Conservation (phyloP, 305 asterid species). For the Plantago rigida region DNA sequence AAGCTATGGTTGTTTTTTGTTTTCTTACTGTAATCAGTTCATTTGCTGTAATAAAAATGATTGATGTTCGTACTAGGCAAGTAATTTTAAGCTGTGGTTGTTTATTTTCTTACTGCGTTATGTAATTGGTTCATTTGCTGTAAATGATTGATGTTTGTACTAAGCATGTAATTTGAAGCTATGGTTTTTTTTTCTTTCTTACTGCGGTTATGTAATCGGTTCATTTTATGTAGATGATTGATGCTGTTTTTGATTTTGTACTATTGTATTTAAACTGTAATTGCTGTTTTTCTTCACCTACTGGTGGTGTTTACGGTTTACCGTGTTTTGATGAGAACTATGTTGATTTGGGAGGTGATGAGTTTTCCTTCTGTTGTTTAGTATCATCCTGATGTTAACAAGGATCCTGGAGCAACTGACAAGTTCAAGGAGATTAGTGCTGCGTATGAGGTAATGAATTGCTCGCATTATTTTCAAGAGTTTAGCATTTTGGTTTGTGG, state of each 20-base stretch:
- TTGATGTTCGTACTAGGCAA: slow-evolving; percentile 46
- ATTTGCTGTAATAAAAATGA: not conserved
- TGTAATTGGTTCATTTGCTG: no score
- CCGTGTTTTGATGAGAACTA: not conserved
- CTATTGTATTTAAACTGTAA: no score
- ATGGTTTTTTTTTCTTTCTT: slow-evolving; percentile 2
- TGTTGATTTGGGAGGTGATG: slow-evolving; percentile 19
- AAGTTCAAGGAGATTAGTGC: slow-evolving; percentile 93
- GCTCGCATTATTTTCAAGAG: not conserved
- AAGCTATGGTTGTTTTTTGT: slow-evolving; percentile 7
- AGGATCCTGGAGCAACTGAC: slow-evolving; percentile 91
- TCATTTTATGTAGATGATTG: no score
- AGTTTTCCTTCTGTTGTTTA: slow-evolving; percentile 29
- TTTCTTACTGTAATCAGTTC: no score
- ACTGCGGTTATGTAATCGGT: not conserved
- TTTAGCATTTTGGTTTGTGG: no score
- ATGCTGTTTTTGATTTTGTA: not conserved
- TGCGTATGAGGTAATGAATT: slow-evolving; percentile 79
- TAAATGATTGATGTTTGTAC: no score
- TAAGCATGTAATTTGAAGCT: not conserved
- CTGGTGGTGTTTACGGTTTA: no score
- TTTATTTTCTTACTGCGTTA: no score
- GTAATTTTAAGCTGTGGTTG: slow-evolving; percentile 24
- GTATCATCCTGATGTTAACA: slow-evolving; percentile 98
- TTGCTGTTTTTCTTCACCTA: no score